Conservation (phyloP, 2,329 filamentous ascomycete species). For the Sclerotinia borealis region DNA sequence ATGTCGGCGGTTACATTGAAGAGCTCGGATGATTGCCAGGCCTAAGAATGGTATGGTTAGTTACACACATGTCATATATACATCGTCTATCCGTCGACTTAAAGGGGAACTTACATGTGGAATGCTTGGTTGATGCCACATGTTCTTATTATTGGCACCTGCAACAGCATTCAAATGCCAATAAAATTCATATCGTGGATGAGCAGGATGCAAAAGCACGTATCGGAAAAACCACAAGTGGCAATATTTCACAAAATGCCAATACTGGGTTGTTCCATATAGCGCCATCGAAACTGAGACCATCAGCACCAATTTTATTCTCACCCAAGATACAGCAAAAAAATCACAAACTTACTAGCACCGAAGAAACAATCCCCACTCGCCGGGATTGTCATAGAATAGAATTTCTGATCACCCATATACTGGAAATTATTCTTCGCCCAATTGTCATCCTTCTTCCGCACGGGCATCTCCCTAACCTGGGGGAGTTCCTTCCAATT, state of each 20-base stretch:
- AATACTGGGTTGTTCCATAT: background rate
- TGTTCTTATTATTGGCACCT: background rate
- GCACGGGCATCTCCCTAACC: background rate
- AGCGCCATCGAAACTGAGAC: background rate
- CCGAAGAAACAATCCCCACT: background rate
- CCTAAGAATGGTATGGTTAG: background rate
- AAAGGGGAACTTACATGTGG: background rate
- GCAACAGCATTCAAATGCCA: background rate
- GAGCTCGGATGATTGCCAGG: background rate
- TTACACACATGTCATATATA: no score
- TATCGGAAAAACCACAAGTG: background rate
- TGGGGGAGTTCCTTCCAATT: background rate
- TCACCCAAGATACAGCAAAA: background rate
- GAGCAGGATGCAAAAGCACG: background rate
- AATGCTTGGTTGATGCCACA: background rate
- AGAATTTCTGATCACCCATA: background rate
- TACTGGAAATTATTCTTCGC: background rate
- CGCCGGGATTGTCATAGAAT: background rate
- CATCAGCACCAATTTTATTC: background rate
- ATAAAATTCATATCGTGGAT: background rate
- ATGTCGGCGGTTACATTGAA: conserved; percentile 2
- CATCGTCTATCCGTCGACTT: background rate
- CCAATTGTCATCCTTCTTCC: fast-evolving
- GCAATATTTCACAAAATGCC: background rate
- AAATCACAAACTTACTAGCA: background rate